Evolutionary conservation across 176 grass and related monocot genomes (phyloP).

Genomic region (Raddia distichophylla): DNA sequence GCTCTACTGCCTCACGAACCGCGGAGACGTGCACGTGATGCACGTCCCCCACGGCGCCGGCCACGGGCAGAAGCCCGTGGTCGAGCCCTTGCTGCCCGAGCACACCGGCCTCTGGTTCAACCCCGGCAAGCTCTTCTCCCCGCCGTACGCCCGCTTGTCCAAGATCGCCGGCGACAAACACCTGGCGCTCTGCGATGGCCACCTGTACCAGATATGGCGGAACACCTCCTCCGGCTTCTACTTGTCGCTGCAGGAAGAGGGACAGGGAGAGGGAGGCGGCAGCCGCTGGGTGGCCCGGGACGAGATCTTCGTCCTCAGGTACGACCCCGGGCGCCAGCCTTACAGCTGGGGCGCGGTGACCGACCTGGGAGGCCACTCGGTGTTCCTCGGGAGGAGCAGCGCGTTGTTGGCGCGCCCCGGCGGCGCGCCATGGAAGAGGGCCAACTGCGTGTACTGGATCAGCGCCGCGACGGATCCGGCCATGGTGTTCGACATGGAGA

Average conservation of each 20-base stretch:
- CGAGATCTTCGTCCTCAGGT: background rate
- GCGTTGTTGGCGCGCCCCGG: background rate
- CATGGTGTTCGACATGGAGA: slow-evolving; percentile 7
- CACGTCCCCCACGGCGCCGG: slow-evolving; percentile 1
- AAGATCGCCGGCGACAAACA: background rate
- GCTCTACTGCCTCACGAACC: background rate
- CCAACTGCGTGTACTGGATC: slow-evolving; percentile 33
- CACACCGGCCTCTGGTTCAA: background rate
- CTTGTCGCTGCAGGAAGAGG: too few relatives aligned
- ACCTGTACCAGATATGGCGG: slow-evolving; percentile 10
- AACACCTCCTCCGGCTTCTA: background rate
- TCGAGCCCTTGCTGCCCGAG: background rate
- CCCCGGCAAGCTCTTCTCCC: background rate
- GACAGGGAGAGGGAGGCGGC: background rate
- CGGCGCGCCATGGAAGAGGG: background rate
- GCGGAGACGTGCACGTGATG: slow-evolving; percentile 23
- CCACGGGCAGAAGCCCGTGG: background rate
- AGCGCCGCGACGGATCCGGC: background rate
- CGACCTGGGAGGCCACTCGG: background rate
- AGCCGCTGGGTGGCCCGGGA: background rate
- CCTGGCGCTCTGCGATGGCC: background rate
- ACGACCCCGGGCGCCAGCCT: background rate
- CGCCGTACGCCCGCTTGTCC: background rate
- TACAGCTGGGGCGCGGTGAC: background rate
- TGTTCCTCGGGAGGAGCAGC: slow-evolving; percentile 10